Evolutionary conservation across 2,329 filamentous ascomycete genomes (phyloP).

Genomic region (Colletotrichum trifolii): DNA sequence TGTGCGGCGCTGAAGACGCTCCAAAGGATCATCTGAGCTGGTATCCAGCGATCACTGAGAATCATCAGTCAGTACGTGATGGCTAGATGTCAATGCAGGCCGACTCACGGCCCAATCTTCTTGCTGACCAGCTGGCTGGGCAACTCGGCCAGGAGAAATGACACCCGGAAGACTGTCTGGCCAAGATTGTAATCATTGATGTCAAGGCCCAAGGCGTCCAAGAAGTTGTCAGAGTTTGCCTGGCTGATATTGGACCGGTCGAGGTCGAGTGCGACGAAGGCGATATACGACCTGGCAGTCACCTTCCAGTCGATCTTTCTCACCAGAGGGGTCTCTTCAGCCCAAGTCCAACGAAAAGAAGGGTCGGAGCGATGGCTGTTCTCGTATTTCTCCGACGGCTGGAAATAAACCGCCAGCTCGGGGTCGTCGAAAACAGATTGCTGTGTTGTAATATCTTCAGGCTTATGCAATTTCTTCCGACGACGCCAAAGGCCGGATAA

Average conservation of each 20-base stretch:
- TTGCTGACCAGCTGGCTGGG: conserved; percentile 71
- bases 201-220: conserved; percentile 52
- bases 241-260: conserved; percentile 25
- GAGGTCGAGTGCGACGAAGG: conserved; percentile 11
- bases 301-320: conserved; percentile 9
- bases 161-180: conserved; percentile 63
- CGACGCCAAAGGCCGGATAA: conserved; percentile 33
- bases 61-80: neutral
- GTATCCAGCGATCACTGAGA: conserved; percentile 45
- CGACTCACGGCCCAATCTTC: conserved; percentile 45
- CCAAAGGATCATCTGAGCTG: conserved; percentile 38
- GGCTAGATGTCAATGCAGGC: too few relatives aligned
- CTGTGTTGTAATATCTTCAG: conserved; percentile 48
- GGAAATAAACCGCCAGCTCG: conserved; percentile 50
- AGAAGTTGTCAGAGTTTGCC: conserved; percentile 41
- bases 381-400: conserved; percentile 38
- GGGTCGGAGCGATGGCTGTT: conserved; percentile 35
- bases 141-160: conserved; percentile 67
- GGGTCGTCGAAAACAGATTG: conserved; percentile 58
- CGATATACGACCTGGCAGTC: conserved; percentile 12
- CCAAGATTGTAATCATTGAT: conserved; percentile 63
- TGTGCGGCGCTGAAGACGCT: conserved; percentile 29
- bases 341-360: conserved; percentile 8
- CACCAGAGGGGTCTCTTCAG: neutral
- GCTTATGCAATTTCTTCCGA: conserved; percentile 33